Evolutionary conservation across 2,329 filamentous ascomycete species (phyloP), one percentile per base, ranked within the genome.

Genomic region (Claviceps africana): DNA sequence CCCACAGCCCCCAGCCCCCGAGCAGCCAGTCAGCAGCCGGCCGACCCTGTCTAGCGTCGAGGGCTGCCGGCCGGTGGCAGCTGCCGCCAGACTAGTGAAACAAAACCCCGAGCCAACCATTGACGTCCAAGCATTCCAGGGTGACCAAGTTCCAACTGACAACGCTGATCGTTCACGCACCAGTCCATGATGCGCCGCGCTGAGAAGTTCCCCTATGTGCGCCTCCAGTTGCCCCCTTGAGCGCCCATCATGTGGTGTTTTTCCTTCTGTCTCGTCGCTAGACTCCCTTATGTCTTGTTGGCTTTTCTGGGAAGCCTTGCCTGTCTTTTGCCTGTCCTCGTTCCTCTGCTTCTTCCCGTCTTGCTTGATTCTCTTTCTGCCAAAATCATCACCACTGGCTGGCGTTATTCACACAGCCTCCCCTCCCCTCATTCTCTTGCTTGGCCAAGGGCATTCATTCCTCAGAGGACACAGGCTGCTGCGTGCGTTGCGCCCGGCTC

Each of bases 141-240:
- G n/a, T n/a, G 25, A 45, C 43, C 25, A 11, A n/a, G n/a, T n/a
- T n/a, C 43, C 43, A 45, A 30, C 7, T n/a, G 43, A 30, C 43
- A n/a, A 35, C 30, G 17, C 19, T 25, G 33, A 33, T 25, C 15
- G 47, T 42, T 43, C 22, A 17, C 4, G 11, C 25, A 22, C 6
- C 13, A 21, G 17, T 13, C 51, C 47, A 46, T 46, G 39, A 50
- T 22, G 39, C 17, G 21, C 30, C 37, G 46, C 50, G 39, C 42
- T 33, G 47, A 33, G 51, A 37, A 43, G n/a, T 50, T 51, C 52
- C 48, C 52, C 52, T 39, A 48, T 50, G 35, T 31, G 43, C 22
- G 6, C n/a, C 44, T 31, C 25, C 2, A 42, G 15, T 15, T 37
- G 13, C 33, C 17, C 33, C 33, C 42, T 48, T 43, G 47, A 28